Evolutionary conservation across 2,329 filamentous ascomycete species (phyloP).

Genomic region (Aspergillus ochraceus): DNA sequence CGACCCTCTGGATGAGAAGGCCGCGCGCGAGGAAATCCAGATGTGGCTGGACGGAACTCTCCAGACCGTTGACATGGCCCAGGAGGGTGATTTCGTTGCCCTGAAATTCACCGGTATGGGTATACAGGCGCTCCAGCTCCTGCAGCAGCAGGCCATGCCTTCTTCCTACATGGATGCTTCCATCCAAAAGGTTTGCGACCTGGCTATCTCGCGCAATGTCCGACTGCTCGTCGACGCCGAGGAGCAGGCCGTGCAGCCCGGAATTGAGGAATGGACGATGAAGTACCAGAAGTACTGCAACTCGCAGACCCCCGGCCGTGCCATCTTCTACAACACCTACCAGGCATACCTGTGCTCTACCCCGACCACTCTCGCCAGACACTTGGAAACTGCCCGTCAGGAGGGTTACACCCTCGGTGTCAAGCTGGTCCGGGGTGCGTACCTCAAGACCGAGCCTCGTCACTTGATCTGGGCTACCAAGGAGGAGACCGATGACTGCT

Average conservation of each 20-base stretch:
- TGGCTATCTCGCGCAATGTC: slow-evolving; percentile 43
- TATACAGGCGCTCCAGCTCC: slow-evolving; percentile 39
- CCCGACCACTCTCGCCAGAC: slow-evolving; percentile 44
- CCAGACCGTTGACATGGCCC: slow-evolving; percentile 54
- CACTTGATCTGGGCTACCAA: slow-evolving; percentile 49
- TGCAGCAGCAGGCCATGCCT: slow-evolving; percentile 41
- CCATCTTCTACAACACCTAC: slow-evolving; percentile 57
- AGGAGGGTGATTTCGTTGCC: slow-evolving; percentile 52
- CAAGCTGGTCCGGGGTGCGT: slow-evolving; percentile 56
- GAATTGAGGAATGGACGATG: slow-evolving; percentile 55
- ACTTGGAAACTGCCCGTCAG: slow-evolving; percentile 46
- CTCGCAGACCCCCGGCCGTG: slow-evolving; percentile 41
- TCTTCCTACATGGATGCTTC: slow-evolving; percentile 43
- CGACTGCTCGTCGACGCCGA: slow-evolving; percentile 56
- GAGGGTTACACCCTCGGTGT: slow-evolving; percentile 54
- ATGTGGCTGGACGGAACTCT: slow-evolving; percentile 56
- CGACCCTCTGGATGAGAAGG: slow-evolving; percentile 29
- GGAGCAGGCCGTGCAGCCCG: slow-evolving; percentile 52
- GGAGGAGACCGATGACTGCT: slow-evolving; percentile 51
- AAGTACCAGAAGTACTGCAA: slow-evolving; percentile 56
- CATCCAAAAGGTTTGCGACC: slow-evolving; percentile 46
- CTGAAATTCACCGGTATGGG: slow-evolving; percentile 56
- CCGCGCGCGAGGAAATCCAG: slow-evolving; percentile 35
- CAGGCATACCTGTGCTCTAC: slow-evolving; percentile 56
- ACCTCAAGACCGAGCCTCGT: slow-evolving; percentile 51